Conservation (phyloP, 805 yeast species). For the Candida morakotiae region DNA sequence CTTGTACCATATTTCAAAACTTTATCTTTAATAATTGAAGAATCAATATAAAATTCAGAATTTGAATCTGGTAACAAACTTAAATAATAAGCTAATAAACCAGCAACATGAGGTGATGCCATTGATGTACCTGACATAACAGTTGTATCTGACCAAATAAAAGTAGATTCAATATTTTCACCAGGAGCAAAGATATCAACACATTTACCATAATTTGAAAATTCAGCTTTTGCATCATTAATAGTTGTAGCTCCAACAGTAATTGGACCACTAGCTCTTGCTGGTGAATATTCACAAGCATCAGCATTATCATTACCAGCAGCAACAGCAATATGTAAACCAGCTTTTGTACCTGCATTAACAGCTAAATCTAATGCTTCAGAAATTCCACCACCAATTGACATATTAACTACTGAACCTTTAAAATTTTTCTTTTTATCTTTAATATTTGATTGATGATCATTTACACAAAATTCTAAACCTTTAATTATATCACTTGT, state of each 20-base stretch:
- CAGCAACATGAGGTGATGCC: constrained; percentile 61
- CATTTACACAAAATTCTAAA: constrained; percentile 34
- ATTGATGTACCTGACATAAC: constrained; percentile 59
- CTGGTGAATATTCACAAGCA: constrained; percentile 59
- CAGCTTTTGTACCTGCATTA: constrained; percentile 54
- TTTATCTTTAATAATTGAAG: constrained; percentile 51
- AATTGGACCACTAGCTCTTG: constrained; percentile 51
- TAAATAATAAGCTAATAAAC: constrained; percentile 52
- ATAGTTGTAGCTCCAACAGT: constrained; percentile 50
- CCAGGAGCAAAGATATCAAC: constrained; percentile 56
- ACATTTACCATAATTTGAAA: constrained; percentile 52
- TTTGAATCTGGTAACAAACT: constrained; percentile 50
- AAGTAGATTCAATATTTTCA: constrained; percentile 51
- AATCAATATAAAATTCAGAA: constrained; percentile 48
- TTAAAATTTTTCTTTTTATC: constrained; percentile 40
- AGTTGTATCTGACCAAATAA: constrained; percentile 53
- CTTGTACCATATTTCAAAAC: constrained; percentile 50
- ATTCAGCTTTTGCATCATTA: constrained; percentile 44
- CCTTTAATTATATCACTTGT: constrained; percentile 42
- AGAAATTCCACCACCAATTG: constrained; percentile 56
- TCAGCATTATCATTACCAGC: constrained; percentile 62
- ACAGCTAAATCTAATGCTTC: constrained; percentile 56
- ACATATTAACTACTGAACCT: constrained; percentile 62
- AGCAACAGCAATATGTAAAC: constrained; percentile 58
- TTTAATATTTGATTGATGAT: constrained; percentile 27